These are phyloP conservation scores for Paracoccidioides brasiliensis DNA, from an alignment of 2,329 filamentous ascomycete species.

Conservation along the genomic window DNA sequence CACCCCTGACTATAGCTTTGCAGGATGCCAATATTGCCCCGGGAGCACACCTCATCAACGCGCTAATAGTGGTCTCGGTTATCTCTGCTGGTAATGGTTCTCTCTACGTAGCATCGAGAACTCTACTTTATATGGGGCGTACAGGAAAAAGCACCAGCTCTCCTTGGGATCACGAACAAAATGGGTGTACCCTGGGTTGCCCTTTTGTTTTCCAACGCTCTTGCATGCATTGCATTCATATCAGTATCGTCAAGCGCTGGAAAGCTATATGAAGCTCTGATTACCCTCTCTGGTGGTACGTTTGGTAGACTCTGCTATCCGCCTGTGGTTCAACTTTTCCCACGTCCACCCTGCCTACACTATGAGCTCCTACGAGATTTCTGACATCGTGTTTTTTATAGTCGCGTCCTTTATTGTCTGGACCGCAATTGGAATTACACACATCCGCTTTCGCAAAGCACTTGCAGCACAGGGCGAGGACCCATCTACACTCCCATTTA, in stretches of 20 bases:
- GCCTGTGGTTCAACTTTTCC: too few relatives aligned
- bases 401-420: constrained; percentile 31
- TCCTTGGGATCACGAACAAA: constrained; percentile 55
- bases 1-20: constrained; percentile 61
- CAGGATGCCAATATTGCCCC: constrained; percentile 60
- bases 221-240: constrained; percentile 38
- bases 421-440: constrained; percentile 29
- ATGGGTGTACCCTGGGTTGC: constrained; percentile 49
- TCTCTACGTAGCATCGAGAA: constrained; percentile 65
- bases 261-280: constrained; percentile 20
- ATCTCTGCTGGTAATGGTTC: constrained; percentile 60
- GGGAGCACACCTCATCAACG: constrained; percentile 65
- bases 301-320: background rate
- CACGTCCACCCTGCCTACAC: too few relatives aligned
- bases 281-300: constrained; percentile 24
- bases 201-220: constrained; percentile 57
- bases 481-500: constrained; percentile 34
- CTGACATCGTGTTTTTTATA: background rate
- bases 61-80: constrained; percentile 61
- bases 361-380: background rate
- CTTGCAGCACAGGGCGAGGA: constrained; percentile 26
- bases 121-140: constrained; percentile 62
- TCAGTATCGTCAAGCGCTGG: constrained; percentile 20
- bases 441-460: constrained; percentile 31
- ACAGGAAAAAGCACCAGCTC: constrained; percentile 56